Conservation (phyloP, 2,329 filamentous ascomycete species). For the Tolypocladium album region DNA sequence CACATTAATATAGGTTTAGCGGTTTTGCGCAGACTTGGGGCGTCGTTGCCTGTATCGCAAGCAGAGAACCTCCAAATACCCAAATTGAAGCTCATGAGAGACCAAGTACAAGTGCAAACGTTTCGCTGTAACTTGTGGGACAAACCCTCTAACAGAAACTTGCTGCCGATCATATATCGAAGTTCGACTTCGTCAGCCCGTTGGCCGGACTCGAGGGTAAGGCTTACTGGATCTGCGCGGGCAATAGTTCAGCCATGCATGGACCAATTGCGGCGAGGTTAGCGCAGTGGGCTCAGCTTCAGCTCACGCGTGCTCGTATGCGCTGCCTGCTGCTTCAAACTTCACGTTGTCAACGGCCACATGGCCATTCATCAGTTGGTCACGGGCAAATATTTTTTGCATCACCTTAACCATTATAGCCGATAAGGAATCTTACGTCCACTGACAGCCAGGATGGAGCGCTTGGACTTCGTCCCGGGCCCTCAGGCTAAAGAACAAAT, state of each 20-base stretch:
- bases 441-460: background rate
- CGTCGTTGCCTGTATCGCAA: background rate
- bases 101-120: background rate
- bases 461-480: constrained; percentile 8
- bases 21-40: too few species aligned
- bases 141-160: background rate
- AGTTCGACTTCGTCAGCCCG: background rate
- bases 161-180: background rate
- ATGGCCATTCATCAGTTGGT: background rate
- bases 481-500: constrained; percentile 8
- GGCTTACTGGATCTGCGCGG: background rate
- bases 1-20: too few species aligned
- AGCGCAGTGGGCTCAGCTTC: background rate
- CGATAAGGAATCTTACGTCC: background rate
- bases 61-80: too few species aligned
- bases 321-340: background rate
- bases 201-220: background rate
- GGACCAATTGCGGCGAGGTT: background rate
- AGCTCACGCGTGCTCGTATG: background rate
- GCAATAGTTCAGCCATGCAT: background rate
- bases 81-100: background rate
- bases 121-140: background rate
- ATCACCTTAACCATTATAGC: background rate
- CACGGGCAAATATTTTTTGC: background rate
- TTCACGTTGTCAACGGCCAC: background rate